Percentiles rank a stretch among this genome's conserved stretches.
Evolutionary conservation across 768 basidiomycete genomes (phyloP).

Genomic region (Mycena chlorophos): DNA sequence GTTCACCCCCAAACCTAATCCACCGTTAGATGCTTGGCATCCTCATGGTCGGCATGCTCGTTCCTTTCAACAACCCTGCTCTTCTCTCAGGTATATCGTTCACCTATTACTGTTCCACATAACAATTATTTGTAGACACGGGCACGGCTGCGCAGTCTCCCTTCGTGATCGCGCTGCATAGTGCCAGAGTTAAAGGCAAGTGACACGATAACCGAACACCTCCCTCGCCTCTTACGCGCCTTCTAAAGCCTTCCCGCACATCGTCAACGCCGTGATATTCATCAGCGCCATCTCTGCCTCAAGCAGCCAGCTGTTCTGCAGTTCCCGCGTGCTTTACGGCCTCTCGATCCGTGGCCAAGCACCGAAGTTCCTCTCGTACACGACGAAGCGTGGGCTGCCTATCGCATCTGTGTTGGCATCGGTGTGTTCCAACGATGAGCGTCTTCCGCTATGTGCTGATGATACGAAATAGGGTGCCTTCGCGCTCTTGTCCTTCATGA

Average conservation of each 20-base stretch:
- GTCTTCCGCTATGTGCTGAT: neutral
- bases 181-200: conserved; percentile 66
- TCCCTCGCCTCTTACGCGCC: conserved; percentile 21
- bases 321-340: conserved; percentile 54
- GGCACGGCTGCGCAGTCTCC: conserved; percentile 78
- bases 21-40: conserved; percentile 60
- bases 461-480: conserved; percentile 36
- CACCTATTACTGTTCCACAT: neutral
- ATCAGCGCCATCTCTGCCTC: conserved; percentile 73
- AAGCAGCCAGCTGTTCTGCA: conserved; percentile 62
- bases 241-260: conserved; percentile 55
- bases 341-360: conserved; percentile 55
- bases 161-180: conserved; percentile 79
- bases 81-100: conserved; percentile 42
- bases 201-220: neutral
- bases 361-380: conserved; percentile 42
- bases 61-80: conserved; percentile 61
- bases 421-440: conserved; percentile 27
- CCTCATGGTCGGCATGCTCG: conserved; percentile 76
- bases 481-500: conserved; percentile 64
- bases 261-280: conserved; percentile 74
- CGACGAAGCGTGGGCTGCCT: conserved; percentile 51
- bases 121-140: conserved; percentile 27
- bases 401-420: conserved; percentile 34
- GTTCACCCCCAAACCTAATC: neutral